These are phyloP conservation scores for Aspergillus brunneoviolaceus DNA, from an alignment of 2,329 filamentous ascomycete genomes.

Conservation along the genomic window DNA sequence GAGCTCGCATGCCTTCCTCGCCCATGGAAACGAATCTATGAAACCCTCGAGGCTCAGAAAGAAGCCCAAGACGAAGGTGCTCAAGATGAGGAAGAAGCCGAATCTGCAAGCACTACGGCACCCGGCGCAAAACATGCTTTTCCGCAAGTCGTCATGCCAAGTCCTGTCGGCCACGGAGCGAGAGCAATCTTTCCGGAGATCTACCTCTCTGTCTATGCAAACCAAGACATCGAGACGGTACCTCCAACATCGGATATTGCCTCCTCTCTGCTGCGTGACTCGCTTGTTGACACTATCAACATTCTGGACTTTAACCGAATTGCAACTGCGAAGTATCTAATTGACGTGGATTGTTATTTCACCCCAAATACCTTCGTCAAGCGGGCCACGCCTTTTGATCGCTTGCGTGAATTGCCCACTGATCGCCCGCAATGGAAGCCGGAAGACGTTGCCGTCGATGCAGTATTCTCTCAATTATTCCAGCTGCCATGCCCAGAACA, in stretches of 20 bases:
- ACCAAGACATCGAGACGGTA: constrained; percentile 86
- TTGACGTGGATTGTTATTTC: constrained; percentile 95
- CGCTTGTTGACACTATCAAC: constrained; percentile 88
- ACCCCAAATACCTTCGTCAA: constrained; percentile 87
- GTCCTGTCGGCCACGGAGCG: constrained; percentile 70
- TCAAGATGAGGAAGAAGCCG: constrained; percentile 26
- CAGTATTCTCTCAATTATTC: constrained; percentile 92
- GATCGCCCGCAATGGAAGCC: constrained; percentile 86
- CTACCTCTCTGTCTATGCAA: constrained; percentile 86
- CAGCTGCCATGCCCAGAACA: constrained; percentile 84
- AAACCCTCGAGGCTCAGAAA: constrained; percentile 43
- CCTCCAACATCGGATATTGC: constrained; percentile 74
- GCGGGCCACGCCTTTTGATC: constrained; percentile 88
- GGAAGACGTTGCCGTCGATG: constrained; percentile 95
- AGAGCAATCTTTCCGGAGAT: constrained; percentile 85
- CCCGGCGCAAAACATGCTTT: constrained; percentile 70
- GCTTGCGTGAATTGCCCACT: constrained; percentile 66
- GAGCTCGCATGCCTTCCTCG: constrained; percentile 64
- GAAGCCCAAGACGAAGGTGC: constrained; percentile 36
- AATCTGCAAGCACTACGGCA: constrained; percentile 55
- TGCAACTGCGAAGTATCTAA: constrained; percentile 80
- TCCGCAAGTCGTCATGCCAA: constrained; percentile 72
- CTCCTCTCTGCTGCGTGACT: constrained; percentile 79
- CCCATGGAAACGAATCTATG: constrained; percentile 46
- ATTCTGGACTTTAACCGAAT: constrained; percentile 90